A percentile compares a stretch with the other conserved stretches of the same genome.
Conservation (phyloP, 106 monocot genomes). For the Apostasia ramifera region DNA sequence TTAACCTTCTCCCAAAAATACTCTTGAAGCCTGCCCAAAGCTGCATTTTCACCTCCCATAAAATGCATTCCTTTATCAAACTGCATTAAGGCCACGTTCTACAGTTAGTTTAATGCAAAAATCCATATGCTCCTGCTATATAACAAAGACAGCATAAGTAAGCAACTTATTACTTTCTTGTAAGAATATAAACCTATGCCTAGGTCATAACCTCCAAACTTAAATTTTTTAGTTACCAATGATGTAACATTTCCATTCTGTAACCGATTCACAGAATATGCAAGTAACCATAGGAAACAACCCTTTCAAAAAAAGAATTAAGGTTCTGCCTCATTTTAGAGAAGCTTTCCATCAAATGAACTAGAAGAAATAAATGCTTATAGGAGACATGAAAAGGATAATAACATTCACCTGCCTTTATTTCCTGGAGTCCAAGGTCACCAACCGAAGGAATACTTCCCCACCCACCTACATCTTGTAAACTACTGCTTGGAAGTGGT, state of each 20-base stretch:
- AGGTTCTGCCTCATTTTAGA: neutral
- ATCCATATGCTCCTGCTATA: neutral
- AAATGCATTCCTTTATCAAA: slow-evolving; percentile 62
- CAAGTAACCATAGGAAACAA: too few species aligned
- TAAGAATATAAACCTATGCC: too few species aligned
- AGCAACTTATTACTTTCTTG: too few species aligned
- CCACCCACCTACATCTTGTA: slow-evolving; percentile 66
- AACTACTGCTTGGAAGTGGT: slow-evolving; percentile 37
- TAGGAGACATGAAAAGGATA: neutral
- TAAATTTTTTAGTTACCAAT: too few species aligned
- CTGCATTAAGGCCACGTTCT: slow-evolving; percentile 22
- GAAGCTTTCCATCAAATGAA: neutral
- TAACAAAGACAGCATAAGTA: too few species aligned
- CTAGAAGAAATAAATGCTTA: neutral
- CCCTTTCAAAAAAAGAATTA: neutral
- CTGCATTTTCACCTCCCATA: slow-evolving; percentile 87
- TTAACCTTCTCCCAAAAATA: slow-evolving; percentile 95
- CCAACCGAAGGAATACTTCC: slow-evolving; percentile 61
- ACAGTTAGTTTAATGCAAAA: neutral
- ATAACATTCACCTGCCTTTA: slow-evolving; percentile 38
- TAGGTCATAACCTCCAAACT: too few species aligned
- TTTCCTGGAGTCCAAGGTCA: slow-evolving; percentile 44
- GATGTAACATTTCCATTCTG: too few species aligned
- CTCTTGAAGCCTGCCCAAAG: slow-evolving; percentile 70
- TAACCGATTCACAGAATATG: too few species aligned